These are phyloP conservation scores for Aureobasidium sp. DNA, from an alignment of 2,329 filamentous ascomycete species.

Conservation along the genomic window DNA sequence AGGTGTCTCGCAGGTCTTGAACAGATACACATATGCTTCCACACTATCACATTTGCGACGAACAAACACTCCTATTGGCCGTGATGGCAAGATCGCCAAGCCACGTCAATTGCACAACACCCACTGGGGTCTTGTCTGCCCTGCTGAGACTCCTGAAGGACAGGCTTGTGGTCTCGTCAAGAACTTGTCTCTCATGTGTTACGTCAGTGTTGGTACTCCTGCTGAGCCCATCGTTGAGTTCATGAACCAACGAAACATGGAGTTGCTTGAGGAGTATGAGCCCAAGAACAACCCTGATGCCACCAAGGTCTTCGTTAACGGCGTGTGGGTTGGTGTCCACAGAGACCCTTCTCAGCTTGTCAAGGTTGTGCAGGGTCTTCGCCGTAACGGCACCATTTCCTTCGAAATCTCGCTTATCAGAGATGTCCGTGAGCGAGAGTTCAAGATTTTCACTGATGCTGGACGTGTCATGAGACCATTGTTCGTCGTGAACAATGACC, in stretches of 20 bases:
- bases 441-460: conserved; percentile 97
- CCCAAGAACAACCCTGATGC: conserved; percentile 66
- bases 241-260: conserved; percentile 94
- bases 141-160: conserved; percentile 94
- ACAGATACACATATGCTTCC: conserved; percentile 94
- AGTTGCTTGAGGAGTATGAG: conserved; percentile 86
- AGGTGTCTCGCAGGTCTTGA: conserved; percentile 95
- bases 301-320: conserved; percentile 97
- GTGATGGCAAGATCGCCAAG: conserved; percentile 97
- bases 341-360: conserved; percentile 82
- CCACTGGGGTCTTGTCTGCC: conserved; percentile 96
- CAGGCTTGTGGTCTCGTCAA: conserved; percentile 98
- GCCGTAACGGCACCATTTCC: conserved; percentile 71
- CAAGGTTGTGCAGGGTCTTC: conserved; percentile 34
- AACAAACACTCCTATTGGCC: conserved; percentile 94
- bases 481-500: conserved; percentile 86
- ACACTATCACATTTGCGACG: conserved; percentile 93
- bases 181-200: conserved; percentile 96
- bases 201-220: conserved; percentile 90
- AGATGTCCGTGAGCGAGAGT: conserved; percentile 94
- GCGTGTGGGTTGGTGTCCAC: conserved; percentile 95
- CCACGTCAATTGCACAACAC: conserved; percentile 97
- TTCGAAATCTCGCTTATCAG: conserved; percentile 91
- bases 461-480: conserved; percentile 90
- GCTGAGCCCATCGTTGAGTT: conserved; percentile 88